Percentiles rank a stretch among this genome's conserved stretches.
Evolutionary conservation across 306 rosid genomes (phyloP).

Genomic region (Heteromeles arbutifolia): DNA sequence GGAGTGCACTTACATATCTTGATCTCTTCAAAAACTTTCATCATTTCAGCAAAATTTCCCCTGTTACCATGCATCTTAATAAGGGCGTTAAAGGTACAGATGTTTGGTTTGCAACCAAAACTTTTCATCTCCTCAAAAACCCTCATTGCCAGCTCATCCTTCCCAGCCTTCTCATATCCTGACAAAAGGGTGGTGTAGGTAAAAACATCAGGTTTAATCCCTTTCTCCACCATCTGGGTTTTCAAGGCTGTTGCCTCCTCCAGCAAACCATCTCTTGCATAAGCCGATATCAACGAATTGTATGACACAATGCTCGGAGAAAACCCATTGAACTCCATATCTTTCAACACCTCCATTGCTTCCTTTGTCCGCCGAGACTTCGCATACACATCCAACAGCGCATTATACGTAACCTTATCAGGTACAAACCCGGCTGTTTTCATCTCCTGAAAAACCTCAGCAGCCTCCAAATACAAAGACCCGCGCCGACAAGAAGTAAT

Average conservation of each 20-base stretch:
- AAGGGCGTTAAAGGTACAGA: constrained; percentile 79
- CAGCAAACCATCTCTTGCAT: constrained; percentile 69
- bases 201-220: constrained; percentile 77
- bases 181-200: constrained; percentile 88
- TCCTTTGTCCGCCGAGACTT: constrained; percentile 71
- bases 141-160: constrained; percentile 62
- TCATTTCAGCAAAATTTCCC: constrained; percentile 79
- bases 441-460: constrained; percentile 50
- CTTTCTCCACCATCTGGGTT: constrained; percentile 61
- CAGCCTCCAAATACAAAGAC: constrained; percentile 67
- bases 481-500: constrained; percentile 73
- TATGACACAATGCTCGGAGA: constrained; percentile 56
- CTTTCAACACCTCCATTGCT: constrained; percentile 71
- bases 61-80: constrained; percentile 93
- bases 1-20: constrained; percentile 52
- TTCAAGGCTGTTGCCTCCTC: constrained; percentile 61
- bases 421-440: constrained; percentile 52
- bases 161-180: constrained; percentile 73
- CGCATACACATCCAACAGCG: constrained; percentile 84
- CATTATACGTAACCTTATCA: constrained; percentile 76
- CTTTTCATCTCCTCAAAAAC: constrained; percentile 62
- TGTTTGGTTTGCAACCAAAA: constrained; percentile 72
- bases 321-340: constrained; percentile 71
- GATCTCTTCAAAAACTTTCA: constrained; percentile 76
- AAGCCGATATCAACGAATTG: constrained; percentile 79